Conservation (phyloP, 2,329 filamentous ascomycete species). For the Penicillium sp. region DNA sequence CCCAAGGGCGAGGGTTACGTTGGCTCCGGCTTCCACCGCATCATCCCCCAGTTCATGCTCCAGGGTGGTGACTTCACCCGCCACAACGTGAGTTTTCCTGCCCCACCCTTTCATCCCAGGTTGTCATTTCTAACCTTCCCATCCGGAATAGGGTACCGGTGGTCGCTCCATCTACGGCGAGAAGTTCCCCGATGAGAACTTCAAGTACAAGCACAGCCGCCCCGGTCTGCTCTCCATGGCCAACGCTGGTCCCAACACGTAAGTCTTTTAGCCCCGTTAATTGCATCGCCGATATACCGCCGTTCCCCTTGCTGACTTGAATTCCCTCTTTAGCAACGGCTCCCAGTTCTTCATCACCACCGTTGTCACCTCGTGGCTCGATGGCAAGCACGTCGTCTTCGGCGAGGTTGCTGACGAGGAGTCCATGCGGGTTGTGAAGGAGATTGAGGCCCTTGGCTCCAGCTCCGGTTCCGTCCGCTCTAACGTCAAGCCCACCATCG, state of each 20-base stretch:
- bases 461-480: constrained; percentile 50
- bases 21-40: constrained; percentile 82
- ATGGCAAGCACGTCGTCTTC: constrained; percentile 66
- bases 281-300: background rate
- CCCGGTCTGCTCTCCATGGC: constrained; percentile 88
- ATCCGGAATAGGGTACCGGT: constrained; percentile 65
- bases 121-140: constrained; percentile 10
- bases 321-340: constrained; percentile 49
- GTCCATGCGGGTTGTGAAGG: constrained; percentile 53
- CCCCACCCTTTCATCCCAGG: background rate
- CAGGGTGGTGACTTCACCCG: constrained; percentile 95
- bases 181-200: constrained; percentile 94
- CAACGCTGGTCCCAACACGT: constrained; percentile 92
- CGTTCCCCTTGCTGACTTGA: constrained; percentile 2
- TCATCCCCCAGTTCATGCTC: constrained; percentile 91
- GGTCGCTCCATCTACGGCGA: constrained; percentile 93
- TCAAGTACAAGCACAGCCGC: constrained; percentile 65
- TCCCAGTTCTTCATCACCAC: constrained; percentile 71
- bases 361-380: constrained; percentile 60
- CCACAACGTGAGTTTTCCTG: constrained; percentile 64
- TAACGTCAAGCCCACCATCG: constrained; percentile 53
- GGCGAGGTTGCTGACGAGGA: constrained; percentile 55
- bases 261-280: constrained; percentile 29
- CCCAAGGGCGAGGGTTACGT: constrained; percentile 79
- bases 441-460: constrained; percentile 57